Evolutionary conservation across 495 filamentous ascomycete species (phyloP), one percentile per base, ranked within the genome.

Genomic region (Thozetella sp.): DNA sequence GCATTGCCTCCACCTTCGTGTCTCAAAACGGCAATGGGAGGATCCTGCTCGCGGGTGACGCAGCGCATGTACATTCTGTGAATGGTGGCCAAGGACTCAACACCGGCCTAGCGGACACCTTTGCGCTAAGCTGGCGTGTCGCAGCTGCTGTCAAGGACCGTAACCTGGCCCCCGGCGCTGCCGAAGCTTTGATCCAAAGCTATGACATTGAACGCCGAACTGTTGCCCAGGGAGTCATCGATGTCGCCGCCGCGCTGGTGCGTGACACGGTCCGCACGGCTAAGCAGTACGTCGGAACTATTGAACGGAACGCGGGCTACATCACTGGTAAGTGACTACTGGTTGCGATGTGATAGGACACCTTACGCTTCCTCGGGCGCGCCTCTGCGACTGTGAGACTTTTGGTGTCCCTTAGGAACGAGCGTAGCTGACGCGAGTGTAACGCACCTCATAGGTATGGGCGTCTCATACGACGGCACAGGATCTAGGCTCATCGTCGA

Each of bases 21-120:
- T 65, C 67, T 17, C 12, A 48, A 19, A n/a, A 48, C 6, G 43
- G 9, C 43, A 37, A 40, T 23, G 62, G 62, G 9, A 67, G 79
- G 17, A 64, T 82, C 25, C 76, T 83, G 56, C 61, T 83, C 1
- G 79, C 76, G 11, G 80, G 82, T 2, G 82, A 84, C 55, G 79
- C 82, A 0, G 80, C 80, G 4, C 80, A 84, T 55, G 74, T 76
- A 0, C 74, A 81, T n/a, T 75, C 75, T 3, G 80, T 80, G 4
- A 76, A 73, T 52, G 80, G 79, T 0, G 81, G 77, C 10, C 76
- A 81, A 53, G 80, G 82, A 6, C 71, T 76, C 22, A 83, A 83
- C 59, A 76, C 78, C 0, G 79, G 79, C 1, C 76, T 84, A 48
- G 71, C 72, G 30, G 81, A 83, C 56, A 76, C 72, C 2, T 67